Evolutionary conservation across 495 filamentous ascomycete species (phyloP).

Genomic region (Xylaria castorea): DNA sequence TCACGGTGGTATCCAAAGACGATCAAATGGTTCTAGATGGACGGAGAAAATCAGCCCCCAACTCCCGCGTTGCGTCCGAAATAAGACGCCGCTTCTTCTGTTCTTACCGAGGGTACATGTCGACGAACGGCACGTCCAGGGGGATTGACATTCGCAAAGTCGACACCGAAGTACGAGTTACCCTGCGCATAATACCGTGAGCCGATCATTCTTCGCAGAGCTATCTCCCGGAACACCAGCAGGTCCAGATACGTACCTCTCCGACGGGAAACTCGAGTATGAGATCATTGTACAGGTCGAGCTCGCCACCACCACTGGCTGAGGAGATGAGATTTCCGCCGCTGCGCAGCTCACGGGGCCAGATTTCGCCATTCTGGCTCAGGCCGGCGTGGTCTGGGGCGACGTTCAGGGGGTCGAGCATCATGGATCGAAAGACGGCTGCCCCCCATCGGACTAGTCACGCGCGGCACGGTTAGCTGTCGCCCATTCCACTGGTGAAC

Average conservation of each 20-base stretch:
- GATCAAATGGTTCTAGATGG: background rate
- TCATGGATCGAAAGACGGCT: background rate
- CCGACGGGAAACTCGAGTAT: slow-evolving; percentile 9
- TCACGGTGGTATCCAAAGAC: slow-evolving; percentile 5
- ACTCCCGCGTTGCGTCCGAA: background rate
- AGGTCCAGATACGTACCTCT: background rate
- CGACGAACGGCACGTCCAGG: background rate
- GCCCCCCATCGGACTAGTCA: background rate
- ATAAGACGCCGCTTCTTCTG: background rate
- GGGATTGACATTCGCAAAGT: background rate
- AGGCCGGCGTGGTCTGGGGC: background rate
- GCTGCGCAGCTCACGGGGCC: background rate
- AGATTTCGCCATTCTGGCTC: background rate
- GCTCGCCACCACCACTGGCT: background rate
- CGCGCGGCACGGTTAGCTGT: background rate
- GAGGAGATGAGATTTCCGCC: background rate
- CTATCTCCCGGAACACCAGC: background rate
- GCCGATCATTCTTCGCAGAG: background rate
- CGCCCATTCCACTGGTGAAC: background rate
- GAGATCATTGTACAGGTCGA: background rate
- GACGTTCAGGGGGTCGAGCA: background rate
- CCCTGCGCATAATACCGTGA: background rate
- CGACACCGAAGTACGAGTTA: slow-evolving; percentile 1
- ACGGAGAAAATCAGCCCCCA: background rate
- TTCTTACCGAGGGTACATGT: slow-evolving; percentile 2